Evolutionary conservation across 2,329 filamentous ascomycete genomes (phyloP), one percentile per base, ranked within the genome.

Genomic region (Aspergillus thermomutatus): DNA sequence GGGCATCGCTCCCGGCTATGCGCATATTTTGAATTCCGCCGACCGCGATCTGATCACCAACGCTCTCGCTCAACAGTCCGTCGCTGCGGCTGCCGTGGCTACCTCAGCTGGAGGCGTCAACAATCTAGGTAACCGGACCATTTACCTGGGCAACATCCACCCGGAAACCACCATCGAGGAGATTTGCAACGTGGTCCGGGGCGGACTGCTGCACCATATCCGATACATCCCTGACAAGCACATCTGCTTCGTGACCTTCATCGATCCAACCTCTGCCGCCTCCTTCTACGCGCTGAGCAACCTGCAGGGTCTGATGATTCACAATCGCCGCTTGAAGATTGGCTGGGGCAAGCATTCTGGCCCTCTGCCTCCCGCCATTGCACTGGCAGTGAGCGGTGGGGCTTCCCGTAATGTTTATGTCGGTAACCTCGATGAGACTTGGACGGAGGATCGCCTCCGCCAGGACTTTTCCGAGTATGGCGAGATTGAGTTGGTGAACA

Each of bases 171-270:
- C 93, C 1, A 96, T 97, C 66, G 94, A 99, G 79, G 94, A 99
- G 79, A 99, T 99, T 73, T 99, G 94, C 83, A 99, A 99, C 71
- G 94, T 99, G 56, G 94, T 99, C 52, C 87, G 94, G 63, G 94
- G 94, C 57, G 94, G 94, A 67, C 84, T 99, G 63, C 83, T 99
- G 67, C 94, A 99, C 75, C 94, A 99, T 75, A 96, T 99, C 75
- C 91, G 94, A 66, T 99, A 97, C 78, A 99, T 99, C 67, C 94
- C 94, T 6, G 94, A 99, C 80, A 99, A 99, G 85, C 94, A 99
- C 78, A 99, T 99, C 66, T 99, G 94, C 82, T 99, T 99, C 72
- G 94, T 99, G 56, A 99, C 94, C 1, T 99, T 99, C 77, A 97
- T 99, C 74, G 94, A 99, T 71, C 94, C 94, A 8, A 99, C 94